These are phyloP conservation scores for Barnettozyma hawaiiensis DNA, from an alignment of 1,139 yeast species.

Conservation along the genomic window DNA sequence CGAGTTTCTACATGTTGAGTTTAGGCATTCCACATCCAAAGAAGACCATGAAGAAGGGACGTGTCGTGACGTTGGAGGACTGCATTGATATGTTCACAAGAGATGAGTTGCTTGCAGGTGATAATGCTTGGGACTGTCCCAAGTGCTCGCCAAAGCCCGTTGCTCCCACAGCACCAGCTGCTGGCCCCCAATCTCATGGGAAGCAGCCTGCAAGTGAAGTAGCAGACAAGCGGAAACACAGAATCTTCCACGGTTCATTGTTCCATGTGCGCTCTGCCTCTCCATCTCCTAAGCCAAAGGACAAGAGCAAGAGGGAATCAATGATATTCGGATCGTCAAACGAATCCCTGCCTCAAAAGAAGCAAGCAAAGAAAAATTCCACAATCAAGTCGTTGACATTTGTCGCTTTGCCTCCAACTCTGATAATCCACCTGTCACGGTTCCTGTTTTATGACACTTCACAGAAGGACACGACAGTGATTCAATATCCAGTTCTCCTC, in stretches of 20 bases:
- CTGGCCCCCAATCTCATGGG: constrained; percentile 7
- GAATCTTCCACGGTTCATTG: constrained; percentile 17
- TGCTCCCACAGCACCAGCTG: neutral
- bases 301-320: constrained; percentile 15
- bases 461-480: constrained; percentile 48
- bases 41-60: constrained; percentile 29
- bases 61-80: constrained; percentile 44
- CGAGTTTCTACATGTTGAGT: constrained; percentile 59
- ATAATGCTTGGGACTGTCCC: constrained; percentile 78
- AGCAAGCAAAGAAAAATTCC: constrained; percentile 12
- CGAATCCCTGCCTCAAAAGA: constrained; percentile 11
- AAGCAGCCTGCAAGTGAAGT: constrained; percentile 13
- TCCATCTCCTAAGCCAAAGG: constrained; percentile 25
- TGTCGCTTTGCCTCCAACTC: constrained; percentile 56
- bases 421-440: constrained; percentile 61
- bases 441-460: constrained; percentile 50
- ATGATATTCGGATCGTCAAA: constrained; percentile 2
- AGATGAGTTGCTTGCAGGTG: constrained; percentile 64
- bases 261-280: constrained; percentile 24
- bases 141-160: constrained; percentile 40
- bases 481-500: constrained; percentile 51
- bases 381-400: constrained; percentile 54
- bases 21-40: constrained; percentile 53
- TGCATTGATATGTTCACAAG: constrained; percentile 63
- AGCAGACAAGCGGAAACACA: constrained; percentile 14